Conservation (phyloP, 2,329 filamentous ascomycete genomes). For the Paecilomyces sp. region DNA sequence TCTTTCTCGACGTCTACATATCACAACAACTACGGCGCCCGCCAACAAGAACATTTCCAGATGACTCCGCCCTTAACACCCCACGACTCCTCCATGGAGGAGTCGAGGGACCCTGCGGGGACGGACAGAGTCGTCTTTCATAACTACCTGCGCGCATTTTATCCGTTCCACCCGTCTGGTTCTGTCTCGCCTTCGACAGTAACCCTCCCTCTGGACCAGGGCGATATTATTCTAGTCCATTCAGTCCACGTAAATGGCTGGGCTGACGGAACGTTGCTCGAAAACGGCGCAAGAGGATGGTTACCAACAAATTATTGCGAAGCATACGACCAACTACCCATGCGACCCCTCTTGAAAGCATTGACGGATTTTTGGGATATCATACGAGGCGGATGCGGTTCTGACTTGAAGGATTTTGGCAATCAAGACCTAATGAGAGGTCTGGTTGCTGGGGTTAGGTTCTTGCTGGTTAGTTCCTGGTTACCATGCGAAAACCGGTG, state of each 20-base stretch:
- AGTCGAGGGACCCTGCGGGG: constrained; percentile 40
- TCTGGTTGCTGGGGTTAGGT: constrained; percentile 86
- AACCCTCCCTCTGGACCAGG: constrained; percentile 79
- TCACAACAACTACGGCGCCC: constrained; percentile 2
- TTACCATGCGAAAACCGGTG: background rate
- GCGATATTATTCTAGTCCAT: constrained; percentile 88
- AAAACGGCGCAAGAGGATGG: constrained; percentile 85
- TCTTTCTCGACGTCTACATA: constrained; percentile 5
- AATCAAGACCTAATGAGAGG: constrained; percentile 93
- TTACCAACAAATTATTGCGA: constrained; percentile 98
- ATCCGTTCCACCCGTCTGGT: constrained; percentile 77
- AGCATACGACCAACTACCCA: constrained; percentile 80
- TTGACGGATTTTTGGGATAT: constrained; percentile 90
- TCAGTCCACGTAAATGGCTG: constrained; percentile 97
- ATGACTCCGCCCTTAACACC: constrained; percentile 75
- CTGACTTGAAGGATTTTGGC: constrained; percentile 70
- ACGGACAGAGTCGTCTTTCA: constrained; percentile 64
- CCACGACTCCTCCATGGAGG: constrained; percentile 53
- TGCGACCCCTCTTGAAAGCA: constrained; percentile 76
- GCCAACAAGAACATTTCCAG: constrained; percentile 35
- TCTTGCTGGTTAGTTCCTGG: constrained; percentile 62
- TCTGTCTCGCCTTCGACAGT: constrained; percentile 76
- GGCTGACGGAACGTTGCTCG: constrained; percentile 88
- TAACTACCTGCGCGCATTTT: constrained; percentile 91
- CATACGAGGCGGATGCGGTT: constrained; percentile 67